These are phyloP conservation scores for Teratosphaeria gauchensis DNA, from an alignment of 2,329 filamentous ascomycete genomes.

Conservation along the genomic window DNA sequence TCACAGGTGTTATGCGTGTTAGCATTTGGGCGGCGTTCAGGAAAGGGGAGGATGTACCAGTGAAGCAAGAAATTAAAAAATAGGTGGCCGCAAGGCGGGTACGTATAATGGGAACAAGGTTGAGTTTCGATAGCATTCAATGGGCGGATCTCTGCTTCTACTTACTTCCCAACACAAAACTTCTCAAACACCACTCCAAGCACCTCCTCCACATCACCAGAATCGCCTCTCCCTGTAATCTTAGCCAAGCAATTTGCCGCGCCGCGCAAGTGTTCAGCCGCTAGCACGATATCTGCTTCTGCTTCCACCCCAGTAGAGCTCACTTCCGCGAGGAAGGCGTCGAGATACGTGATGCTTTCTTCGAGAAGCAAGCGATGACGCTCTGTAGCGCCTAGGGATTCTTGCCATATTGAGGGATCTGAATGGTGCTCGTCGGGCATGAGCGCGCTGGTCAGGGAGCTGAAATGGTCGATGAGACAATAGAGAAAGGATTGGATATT, in stretches of 20 bases:
- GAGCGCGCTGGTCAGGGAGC: slow-evolving; percentile 51
- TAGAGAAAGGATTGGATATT: slow-evolving; percentile 60
- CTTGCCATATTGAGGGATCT: slow-evolving; percentile 62
- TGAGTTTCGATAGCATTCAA: background rate
- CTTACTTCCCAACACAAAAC: slow-evolving; percentile 39
- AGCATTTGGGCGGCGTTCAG: no score
- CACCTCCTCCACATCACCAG: slow-evolving; percentile 88
- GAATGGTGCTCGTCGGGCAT: slow-evolving; percentile 26
- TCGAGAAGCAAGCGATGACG: slow-evolving; percentile 75
- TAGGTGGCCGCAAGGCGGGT: no score
- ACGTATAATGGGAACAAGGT: no score
- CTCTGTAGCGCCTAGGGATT: slow-evolving; percentile 82
- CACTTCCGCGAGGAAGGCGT: slow-evolving; percentile 61
- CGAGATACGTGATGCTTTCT: slow-evolving; percentile 61
- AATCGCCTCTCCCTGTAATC: slow-evolving; percentile 78
- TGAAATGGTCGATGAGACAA: slow-evolving; percentile 59
- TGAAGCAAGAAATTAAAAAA: no score
- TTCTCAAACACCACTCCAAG: slow-evolving; percentile 96
- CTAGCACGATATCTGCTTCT: slow-evolving; percentile 75
- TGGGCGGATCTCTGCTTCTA: background rate
- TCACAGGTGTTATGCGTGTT: no score
- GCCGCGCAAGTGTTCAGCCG: slow-evolving; percentile 76
- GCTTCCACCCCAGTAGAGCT: no score
- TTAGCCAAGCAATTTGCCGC: slow-evolving; percentile 72
- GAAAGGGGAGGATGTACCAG: no score